Conservation (phyloP, 2,329 filamentous ascomycete species). For the Paraconiothyrium sp. region DNA sequence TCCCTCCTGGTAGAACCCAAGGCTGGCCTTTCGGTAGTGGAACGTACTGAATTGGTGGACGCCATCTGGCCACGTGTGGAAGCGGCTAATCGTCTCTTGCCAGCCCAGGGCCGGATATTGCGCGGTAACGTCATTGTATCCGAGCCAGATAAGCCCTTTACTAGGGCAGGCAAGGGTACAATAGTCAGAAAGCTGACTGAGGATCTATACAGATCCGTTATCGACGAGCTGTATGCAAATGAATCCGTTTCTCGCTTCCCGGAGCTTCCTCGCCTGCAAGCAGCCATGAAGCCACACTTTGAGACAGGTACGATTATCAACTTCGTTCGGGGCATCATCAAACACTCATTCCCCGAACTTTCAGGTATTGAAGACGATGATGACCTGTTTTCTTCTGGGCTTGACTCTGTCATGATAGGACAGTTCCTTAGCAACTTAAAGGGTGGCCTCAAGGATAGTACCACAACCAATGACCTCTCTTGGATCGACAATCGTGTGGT, state of each 20-base stretch:
- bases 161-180: conserved; percentile 37
- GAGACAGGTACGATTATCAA: neutral
- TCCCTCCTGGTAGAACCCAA: conserved; percentile 35
- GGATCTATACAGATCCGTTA: conserved; percentile 32
- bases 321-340: conserved; percentile 8
- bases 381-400: conserved; percentile 19
- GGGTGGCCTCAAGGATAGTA: neutral
- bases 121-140: conserved; percentile 27
- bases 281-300: conserved; percentile 10
- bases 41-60: conserved; percentile 21
- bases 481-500: conserved; percentile 19
- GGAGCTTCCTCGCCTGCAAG: neutral
- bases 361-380: conserved; percentile 16
- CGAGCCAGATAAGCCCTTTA: conserved; percentile 20
- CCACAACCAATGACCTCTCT: conserved; percentile 2
- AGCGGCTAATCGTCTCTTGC: conserved; percentile 30
- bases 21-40: conserved; percentile 6
- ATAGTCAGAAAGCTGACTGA: conserved; percentile 34
- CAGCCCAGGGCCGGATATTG: conserved; percentile 36
- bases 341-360: conserved; percentile 6
- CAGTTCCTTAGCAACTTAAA: conserved; percentile 17
- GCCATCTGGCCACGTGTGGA: conserved; percentile 36
- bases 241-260: neutral
- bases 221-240: conserved; percentile 29
- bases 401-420: conserved; percentile 22